These are phyloP conservation scores for Alternaria novae-zelandiae DNA, from an alignment of 2,329 filamentous ascomycete genomes.

Conservation along the genomic window DNA sequence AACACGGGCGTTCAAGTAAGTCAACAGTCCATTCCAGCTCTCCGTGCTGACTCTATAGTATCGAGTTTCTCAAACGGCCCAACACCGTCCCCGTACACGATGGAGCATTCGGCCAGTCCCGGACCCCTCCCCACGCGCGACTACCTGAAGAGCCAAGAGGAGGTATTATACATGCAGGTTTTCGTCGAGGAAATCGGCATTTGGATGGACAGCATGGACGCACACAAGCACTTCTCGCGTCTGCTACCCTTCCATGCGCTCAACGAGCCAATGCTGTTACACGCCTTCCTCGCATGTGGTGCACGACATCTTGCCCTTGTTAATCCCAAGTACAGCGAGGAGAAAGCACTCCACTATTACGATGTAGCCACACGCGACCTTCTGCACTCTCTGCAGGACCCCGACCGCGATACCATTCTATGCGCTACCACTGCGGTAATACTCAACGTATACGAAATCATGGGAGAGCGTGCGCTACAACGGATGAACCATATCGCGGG, in stretches of 20 bases:
- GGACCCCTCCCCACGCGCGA: conserved; percentile 55
- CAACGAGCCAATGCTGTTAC: conserved; percentile 83
- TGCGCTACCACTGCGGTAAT: conserved; percentile 88
- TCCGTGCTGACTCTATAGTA: conserved; percentile 21
- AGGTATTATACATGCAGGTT: conserved; percentile 87
- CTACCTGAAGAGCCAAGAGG: conserved; percentile 75
- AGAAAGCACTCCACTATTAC: conserved; percentile 83
- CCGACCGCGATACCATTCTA: conserved; percentile 80
- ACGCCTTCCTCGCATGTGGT: conserved; percentile 87
- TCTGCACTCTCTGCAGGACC: conserved; percentile 78
- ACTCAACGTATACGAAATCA: conserved; percentile 90
- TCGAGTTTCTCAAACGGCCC: conserved; percentile 33
- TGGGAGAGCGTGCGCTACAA: conserved; percentile 79
- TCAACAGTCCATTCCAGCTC: not conserved
- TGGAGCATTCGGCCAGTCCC: conserved; percentile 33
- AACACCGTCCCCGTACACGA: conserved; percentile 32
- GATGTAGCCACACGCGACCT: conserved; percentile 83
- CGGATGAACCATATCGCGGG: conserved; percentile 91
- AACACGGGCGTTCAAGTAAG: conserved; percentile 32
- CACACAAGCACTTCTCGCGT: conserved; percentile 83
- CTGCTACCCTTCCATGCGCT: conserved; percentile 83
- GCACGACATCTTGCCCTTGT: conserved; percentile 79
- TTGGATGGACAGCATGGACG: conserved; percentile 94
- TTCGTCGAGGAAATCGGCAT: conserved; percentile 89
- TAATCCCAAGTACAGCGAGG: conserved; percentile 72